Conservation (phyloP, 2,329 filamentous ascomycete genomes). For the Pseudogymnoascus sp. region DNA sequence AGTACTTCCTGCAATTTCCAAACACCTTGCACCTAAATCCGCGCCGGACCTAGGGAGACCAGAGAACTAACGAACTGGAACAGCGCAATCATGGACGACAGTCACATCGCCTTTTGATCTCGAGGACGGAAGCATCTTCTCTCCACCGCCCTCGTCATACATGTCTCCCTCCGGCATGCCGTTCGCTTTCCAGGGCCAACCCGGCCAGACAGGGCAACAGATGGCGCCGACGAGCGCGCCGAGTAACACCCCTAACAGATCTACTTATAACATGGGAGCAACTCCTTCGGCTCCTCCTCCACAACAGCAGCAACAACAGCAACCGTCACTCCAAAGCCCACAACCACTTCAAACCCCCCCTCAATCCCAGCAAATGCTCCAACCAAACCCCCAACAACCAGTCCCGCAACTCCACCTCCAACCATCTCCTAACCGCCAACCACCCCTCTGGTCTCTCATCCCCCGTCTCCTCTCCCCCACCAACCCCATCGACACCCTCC, state of each 20-base stretch:
- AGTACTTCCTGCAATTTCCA: neutral
- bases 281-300: neutral
- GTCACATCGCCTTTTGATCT: neutral
- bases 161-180: conserved; percentile 1
- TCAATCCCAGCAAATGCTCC: neutral
- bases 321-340: neutral
- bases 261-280: neutral
- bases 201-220: neutral
- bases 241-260: neutral
- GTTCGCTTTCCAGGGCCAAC: neutral
- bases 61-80: neutral
- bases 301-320: neutral
- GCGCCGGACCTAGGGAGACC: neutral
- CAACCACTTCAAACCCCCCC: neutral
- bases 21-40: neutral
- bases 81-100: neutral
- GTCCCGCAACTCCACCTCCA: neutral
- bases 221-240: neutral
- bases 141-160: neutral
- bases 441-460: neutral
- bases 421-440: neutral
- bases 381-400: neutral
- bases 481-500: neutral
- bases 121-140: neutral
- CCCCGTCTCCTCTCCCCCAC: neutral